Base-by-base conservation (phyloP, 2,329 filamentous ascomycete genomes). In the Hymenoscyphus fraxineus region DNA sequence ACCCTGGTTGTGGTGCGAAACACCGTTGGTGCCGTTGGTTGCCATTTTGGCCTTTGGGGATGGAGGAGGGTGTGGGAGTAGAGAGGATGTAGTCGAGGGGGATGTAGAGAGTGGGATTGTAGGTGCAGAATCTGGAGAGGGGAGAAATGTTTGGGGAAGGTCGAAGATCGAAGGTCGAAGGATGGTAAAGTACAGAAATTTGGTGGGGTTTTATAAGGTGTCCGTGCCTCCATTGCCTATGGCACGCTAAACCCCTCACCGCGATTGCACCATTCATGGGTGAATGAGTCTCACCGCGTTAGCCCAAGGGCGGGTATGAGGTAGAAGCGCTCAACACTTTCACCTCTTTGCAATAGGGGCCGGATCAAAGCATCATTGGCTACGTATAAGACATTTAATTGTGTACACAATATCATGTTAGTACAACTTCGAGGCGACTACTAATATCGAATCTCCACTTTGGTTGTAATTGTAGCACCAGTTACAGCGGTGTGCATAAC, bases 1-100 rank as follows among this genome's bases (percentile, higher is more conserved):
- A 70, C 88, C 89, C 77, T 83, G 78, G 72, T 87, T 85, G 78
- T 83, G 80, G 78, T 82, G 81, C 60, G 68, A 75, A 66, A 73
- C 74, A 66, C 76, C 75, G 69, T 75, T 78, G 67, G 76, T 71
- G 73, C 80, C 79, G 57, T 59, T 59, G 38, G 60, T 62, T 70
- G 60, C 39, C 55, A 59, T 62, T 13, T 22, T 51, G 22, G 44
- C 41, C 56, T 19, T 19, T 54, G 47, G 19, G 47, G 47, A 27
- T 54, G 22, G n/a, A 54, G 47, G 47, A 54, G 12, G n/a, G 19
- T 22, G 39, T 32, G 19, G 47, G 9, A 12, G 39, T 39, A 44
- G 44, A 38, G 60, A 32, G 13, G 40, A 38, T 40, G 54, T 44
- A 16, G 40, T 22, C 6, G 22, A 40, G 31, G 15, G 41, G 32